Base-by-base conservation (phyloP, 2,329 filamentous ascomycete genomes). In the Alternaria postmessia region DNA sequence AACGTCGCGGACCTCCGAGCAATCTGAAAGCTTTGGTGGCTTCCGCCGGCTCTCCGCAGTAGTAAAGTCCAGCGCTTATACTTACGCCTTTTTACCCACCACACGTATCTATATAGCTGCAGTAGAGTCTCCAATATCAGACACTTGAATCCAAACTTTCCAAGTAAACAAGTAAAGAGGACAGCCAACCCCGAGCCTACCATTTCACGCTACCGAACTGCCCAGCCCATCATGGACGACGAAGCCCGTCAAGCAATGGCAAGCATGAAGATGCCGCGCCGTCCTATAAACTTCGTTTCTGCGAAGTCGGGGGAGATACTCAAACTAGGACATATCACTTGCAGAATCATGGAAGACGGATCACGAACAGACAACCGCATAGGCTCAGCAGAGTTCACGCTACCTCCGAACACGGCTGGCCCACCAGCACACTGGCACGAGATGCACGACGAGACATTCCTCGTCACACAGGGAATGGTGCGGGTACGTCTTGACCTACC, bases 381-480 rank as follows among this genome's bases (percentile, higher is more conserved):
- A 52, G 81, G 81, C 53, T 75, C 76, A 43, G 80, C 82, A 32
- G 81, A 83, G 20, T 79, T 85, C 57, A 83, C 79, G n/a, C 72
- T 86, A 36, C 81, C 83, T 8, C 77, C 83, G 8, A 74, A 80
- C 20, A 83, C 80, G 1, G 66, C 77, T 1, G 84, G 83, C 1
- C 83, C 84, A 1, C 81, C 81, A 43, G 77, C 81, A 1, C 82
- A 85, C 71, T 86, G 82, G 82, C 83, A 87, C 66, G 82, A 86
- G 66, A 86, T 86, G 85, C 76, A 78, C 61, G 75, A 88, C 74
- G 85, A 88, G 75, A 86, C 83, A 7, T 87, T 87, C 75, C 80
- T 86, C 43, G 79, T 86, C n/a, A 85, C 81, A 1, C 74, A 81
- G 54, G 85, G 85, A 6, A 81, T 74, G 2, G 77, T 87, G 18